phyloP scores from a whole-genome alignment of 495 filamentous ascomycete species.

The Annulohypoxylon moriforme region DNA sequence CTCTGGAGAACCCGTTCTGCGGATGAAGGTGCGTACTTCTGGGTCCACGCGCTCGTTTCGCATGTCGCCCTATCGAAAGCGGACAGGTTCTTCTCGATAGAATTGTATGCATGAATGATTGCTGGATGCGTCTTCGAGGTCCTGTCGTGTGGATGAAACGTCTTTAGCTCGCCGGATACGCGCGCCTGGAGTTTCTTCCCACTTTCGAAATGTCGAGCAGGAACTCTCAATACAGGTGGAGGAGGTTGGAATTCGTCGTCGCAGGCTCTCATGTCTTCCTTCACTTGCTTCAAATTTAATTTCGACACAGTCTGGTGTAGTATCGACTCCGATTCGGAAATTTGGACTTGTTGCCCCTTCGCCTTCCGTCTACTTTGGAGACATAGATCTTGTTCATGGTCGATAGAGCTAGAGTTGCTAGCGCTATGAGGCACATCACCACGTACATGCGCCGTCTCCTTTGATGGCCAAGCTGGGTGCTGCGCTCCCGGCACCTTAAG shows the following conservation, averaged over 20 bases:
- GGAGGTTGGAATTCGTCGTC: conserved; percentile 54
- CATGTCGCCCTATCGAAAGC: conserved; percentile 84
- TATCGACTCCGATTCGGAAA: conserved; percentile 59
- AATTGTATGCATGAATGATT: conserved; percentile 68
- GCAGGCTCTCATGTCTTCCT: conserved; percentile 49
- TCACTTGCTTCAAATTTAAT: conserved; percentile 40
- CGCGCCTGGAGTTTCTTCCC: conserved; percentile 59
- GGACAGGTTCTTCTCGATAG: conserved; percentile 69
- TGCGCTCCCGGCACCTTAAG: conserved; percentile 69
- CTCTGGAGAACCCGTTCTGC: conserved; percentile 81
- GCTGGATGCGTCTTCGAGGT: conserved; percentile 62
- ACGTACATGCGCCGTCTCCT: conserved; percentile 70
- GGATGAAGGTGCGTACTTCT: conserved; percentile 84
- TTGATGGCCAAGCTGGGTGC: conserved; percentile 77
- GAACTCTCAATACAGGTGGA: conserved; percentile 59
- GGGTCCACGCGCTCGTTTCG: conserved; percentile 78
- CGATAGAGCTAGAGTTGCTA: neutral
- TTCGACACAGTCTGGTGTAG: conserved; percentile 35
- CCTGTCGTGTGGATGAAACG: conserved; percentile 28
- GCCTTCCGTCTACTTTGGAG: conserved; percentile 55
- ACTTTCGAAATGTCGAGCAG: conserved; percentile 61
- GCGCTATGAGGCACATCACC: conserved; percentile 37
- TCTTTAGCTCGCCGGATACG: conserved; percentile 51
- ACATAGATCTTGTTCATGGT: neutral
- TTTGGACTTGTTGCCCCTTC: conserved; percentile 59